Conservation (phyloP, 805 yeast species). For the Wilhelminamyces savonicus region DNA sequence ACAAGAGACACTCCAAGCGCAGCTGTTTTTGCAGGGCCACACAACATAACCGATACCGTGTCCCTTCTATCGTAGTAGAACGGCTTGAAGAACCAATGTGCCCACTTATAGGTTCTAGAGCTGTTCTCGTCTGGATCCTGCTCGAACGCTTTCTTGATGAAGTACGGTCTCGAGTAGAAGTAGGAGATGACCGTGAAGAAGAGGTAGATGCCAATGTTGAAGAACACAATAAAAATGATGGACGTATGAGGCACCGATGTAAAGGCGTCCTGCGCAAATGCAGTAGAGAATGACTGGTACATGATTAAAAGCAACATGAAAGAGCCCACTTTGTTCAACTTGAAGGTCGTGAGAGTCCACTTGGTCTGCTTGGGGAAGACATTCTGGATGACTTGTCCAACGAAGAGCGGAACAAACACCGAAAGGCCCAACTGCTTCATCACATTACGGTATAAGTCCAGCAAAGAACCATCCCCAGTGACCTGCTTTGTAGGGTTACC, state of each 20-base stretch:
- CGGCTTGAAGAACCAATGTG: conserved; percentile 46
- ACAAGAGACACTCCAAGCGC: conserved; percentile 83
- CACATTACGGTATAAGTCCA: conserved; percentile 59
- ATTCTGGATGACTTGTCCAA: conserved; percentile 82
- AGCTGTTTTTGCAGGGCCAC: conserved; percentile 93
- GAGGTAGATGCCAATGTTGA: conserved; percentile 74
- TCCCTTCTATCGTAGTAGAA: conserved; percentile 68
- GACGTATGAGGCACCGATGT: conserved; percentile 61
- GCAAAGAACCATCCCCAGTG: conserved; percentile 41
- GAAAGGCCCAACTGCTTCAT: conserved; percentile 85
- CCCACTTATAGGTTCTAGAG: conserved; percentile 37
- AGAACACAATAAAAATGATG: conserved; percentile 71
- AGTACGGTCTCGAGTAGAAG: conserved; percentile 53
- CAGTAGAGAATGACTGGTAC: conserved; percentile 79
- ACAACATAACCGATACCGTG: conserved; percentile 72
- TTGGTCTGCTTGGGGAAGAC: conserved; percentile 58
- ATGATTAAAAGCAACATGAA: conserved; percentile 73
- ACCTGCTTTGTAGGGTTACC: conserved; percentile 68
- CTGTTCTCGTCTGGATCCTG: conserved; percentile 43
- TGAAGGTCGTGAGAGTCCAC: conserved; percentile 52
- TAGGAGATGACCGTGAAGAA: conserved; percentile 67
- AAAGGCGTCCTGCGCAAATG: conserved; percentile 79
- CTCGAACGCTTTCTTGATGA: conserved; percentile 36
- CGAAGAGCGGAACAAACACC: conserved; percentile 78
- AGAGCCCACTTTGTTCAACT: conserved; percentile 67